These are phyloP conservation scores for Rosa multiflora DNA, from an alignment of 306 rosid genomes.

Conservation along the genomic window DNA sequence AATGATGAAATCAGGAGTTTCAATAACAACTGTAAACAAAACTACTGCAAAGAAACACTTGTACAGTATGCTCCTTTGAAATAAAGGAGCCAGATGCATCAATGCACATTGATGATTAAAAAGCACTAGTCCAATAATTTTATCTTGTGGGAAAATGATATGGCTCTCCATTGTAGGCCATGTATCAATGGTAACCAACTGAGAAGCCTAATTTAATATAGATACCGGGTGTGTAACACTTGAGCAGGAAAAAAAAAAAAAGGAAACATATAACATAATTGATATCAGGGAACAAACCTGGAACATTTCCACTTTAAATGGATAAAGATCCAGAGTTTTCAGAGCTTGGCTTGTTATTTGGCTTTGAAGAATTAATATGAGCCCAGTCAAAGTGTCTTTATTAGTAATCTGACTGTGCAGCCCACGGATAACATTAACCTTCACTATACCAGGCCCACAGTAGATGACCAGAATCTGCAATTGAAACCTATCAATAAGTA, in stretches of 20 bases:
- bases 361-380: constrained; percentile 62
- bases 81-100: neutral
- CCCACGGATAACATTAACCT: constrained; percentile 54
- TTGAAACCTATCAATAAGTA: constrained; percentile 11
- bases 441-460: constrained; percentile 57
- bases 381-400: constrained; percentile 61
- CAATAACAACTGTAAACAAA: neutral
- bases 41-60: neutral
- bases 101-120: neutral
- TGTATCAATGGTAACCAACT: neutral
- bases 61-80: neutral
- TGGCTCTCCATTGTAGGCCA: neutral
- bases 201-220: neutral
- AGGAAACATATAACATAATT: neutral
- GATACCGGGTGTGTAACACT: neutral
- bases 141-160: neutral
- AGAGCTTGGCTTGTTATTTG: constrained; percentile 72
- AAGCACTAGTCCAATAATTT: neutral
- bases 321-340: constrained; percentile 52
- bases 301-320: constrained; percentile 78
- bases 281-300: constrained; percentile 60
- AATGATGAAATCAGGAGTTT: neutral
- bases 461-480: constrained; percentile 73
- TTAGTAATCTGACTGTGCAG: constrained; percentile 58
- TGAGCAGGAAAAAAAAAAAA: neutral